These are phyloP conservation scores for Macrolepiota dolichaula DNA, from an alignment of 768 basidiomycete genomes.

Conservation along the genomic window DNA sequence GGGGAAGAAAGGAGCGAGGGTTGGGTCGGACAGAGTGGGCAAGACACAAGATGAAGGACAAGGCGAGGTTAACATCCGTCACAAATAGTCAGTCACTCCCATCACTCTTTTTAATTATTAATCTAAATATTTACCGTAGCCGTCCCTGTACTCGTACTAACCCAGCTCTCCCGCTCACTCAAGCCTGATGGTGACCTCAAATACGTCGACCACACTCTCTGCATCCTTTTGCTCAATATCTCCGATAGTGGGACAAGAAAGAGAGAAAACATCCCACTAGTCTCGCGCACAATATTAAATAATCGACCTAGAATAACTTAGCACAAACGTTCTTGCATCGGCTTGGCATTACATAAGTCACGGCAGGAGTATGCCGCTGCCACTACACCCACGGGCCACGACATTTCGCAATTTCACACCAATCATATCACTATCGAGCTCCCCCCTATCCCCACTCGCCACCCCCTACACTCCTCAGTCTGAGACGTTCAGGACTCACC, in stretches of 20 bases:
- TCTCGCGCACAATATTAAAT: too few species aligned
- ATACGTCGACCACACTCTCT: conserved; percentile 7
- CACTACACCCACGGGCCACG: too few species aligned
- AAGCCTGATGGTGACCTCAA: background rate
- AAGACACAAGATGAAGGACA: background rate
- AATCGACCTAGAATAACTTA: too few species aligned
- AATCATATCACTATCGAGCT: too few species aligned
- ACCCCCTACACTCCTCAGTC: too few species aligned
- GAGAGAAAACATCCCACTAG: background rate
- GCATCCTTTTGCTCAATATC: background rate
- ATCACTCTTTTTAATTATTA: background rate
- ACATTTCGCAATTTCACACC: too few species aligned
- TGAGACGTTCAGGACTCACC: too few species aligned
- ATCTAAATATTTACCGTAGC: background rate
- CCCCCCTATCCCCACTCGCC: too few species aligned
- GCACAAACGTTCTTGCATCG: too few species aligned
- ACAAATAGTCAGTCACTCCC: background rate
- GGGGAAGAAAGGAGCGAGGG: background rate
- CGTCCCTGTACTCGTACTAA: background rate
- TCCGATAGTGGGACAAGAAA: background rate
- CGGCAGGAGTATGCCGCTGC: too few species aligned
- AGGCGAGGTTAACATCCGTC: background rate
- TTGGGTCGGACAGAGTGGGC: background rate
- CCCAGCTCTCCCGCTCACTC: background rate
- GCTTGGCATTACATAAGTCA: too few species aligned